Percentiles rank a stretch among this genome's conserved stretches.
phyloP scores from a whole-genome alignment of 495 filamentous ascomycete species.

The Trichoderma erinaceum region DNA sequence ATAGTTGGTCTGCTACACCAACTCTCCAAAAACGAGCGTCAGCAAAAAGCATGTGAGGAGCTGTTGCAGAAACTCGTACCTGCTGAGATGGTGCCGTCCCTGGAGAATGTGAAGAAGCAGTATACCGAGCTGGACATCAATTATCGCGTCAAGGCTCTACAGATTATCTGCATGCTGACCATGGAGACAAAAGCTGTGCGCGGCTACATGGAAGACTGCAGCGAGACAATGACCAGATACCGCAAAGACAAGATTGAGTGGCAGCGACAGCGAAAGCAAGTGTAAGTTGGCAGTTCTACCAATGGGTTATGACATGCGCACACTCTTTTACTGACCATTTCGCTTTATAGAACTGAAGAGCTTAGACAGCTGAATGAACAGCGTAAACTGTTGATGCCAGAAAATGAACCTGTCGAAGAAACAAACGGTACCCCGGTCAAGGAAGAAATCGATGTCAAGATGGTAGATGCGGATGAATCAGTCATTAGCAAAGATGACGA shows the following conservation, averaged over 20 bases:
- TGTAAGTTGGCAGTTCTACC: conserved; percentile 52
- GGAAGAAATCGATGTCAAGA: conserved; percentile 52
- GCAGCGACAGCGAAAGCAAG: conserved; percentile 73
- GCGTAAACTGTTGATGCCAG: conserved; percentile 75
- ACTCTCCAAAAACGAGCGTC: conserved; percentile 66
- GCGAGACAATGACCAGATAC: conserved; percentile 83
- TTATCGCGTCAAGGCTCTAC: conserved; percentile 67
- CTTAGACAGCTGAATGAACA: conserved; percentile 76
- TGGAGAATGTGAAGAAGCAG: conserved; percentile 61
- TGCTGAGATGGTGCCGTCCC: conserved; percentile 61
- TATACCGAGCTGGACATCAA: conserved; percentile 78
- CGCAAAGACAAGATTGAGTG: conserved; percentile 93
- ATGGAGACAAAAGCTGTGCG: conserved; percentile 77
- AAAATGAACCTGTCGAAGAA: conserved; percentile 64
- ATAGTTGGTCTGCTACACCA: conserved; percentile 82
- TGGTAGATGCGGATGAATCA: conserved; percentile 55
- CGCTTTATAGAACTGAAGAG: conserved; percentile 62
- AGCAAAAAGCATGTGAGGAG: conserved; percentile 66
- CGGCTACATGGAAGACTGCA: conserved; percentile 83
- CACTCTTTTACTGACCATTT: conserved; percentile 5
- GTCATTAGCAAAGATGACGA: conserved; percentile 58
- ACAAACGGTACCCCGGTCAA: conserved; percentile 40
- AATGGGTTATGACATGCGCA: not conserved
- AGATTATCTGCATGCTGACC: conserved; percentile 84
- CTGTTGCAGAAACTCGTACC: conserved; percentile 76